Conservation (phyloP, 495 filamentous ascomycete genomes). For the Aspergillus sclerotiicarbonarius region DNA sequence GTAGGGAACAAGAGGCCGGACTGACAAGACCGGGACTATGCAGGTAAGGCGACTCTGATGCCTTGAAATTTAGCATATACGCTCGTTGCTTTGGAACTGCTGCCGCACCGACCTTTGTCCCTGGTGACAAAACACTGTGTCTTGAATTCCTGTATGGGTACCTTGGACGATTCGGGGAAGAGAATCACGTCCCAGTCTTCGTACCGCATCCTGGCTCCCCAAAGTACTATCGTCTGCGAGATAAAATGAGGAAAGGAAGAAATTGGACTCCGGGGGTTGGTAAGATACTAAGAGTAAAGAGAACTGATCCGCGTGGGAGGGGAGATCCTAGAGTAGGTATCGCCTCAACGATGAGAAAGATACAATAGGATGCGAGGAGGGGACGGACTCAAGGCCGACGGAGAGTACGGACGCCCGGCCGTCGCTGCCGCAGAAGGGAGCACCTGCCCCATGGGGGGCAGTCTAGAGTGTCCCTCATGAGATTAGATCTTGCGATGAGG, state of each 20-base stretch:
- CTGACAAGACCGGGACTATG: conserved; percentile 29
- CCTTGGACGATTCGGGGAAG: conserved; percentile 61
- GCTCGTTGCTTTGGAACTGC: neutral
- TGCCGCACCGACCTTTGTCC: conserved; percentile 55
- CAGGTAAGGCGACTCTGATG: conserved; percentile 37
- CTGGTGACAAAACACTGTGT: conserved; percentile 75
- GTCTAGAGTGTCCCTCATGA: neutral
- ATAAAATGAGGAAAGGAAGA: conserved; percentile 22
- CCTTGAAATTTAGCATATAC: neutral
- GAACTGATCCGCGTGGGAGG: conserved; percentile 11
- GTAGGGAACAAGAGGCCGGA: conserved; percentile 25
- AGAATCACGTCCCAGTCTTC: conserved; percentile 83
- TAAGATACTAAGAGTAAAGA: conserved; percentile 21
- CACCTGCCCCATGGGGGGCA: neutral
- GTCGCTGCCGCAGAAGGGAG: neutral
- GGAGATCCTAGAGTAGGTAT: conserved; percentile 6
- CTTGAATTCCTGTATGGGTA: conserved; percentile 84
- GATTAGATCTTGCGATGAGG: neutral
- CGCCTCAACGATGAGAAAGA: neutral
- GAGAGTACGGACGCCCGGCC: no score
- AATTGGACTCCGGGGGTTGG: conserved; percentile 11
- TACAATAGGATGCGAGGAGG: neutral
- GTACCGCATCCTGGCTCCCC: conserved; percentile 63
- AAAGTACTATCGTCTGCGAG: conserved; percentile 7
- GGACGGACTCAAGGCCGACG: neutral